Base-by-base conservation (phyloP, 371 early-diverging fungal genomes). In the Haplosporangium sp. region DNA sequence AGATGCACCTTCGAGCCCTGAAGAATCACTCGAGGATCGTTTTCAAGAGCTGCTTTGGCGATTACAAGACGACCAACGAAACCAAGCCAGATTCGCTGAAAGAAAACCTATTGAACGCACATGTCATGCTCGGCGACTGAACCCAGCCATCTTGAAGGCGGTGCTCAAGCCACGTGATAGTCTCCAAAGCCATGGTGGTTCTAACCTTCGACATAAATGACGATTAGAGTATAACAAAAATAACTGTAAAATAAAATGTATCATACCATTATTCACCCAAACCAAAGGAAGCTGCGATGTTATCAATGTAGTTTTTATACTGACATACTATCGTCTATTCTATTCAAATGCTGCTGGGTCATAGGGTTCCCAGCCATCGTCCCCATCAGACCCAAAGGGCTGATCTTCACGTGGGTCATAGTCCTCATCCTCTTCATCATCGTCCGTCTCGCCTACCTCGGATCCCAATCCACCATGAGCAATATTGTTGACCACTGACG, bases 341-440 rank as follows among this genome's bases (percentile, higher is more conserved):
- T 70, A 75, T 43, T 75, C 63, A 54, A 50, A 75, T 3, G 70
- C 70, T 14, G 76, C 66, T 13, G 76, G 76, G 20, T 76, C 77
- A 37, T 76, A 76, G 1, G 71, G 71, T 57, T 70, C 71, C 67
- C 67, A 76, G 1, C 67, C 75, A 41, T 75, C 69, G 36, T 67
- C 67, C 1, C 62, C 73, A 16, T 62, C 67, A 7, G 59, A 40
- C 38, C 72, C 66, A 57, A 65, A 72, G 4, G 69, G 56, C 29
- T 56, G 72, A 10, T 65, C 72, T 23, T 65, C 64, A 10, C 67
- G 61, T 2, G 52, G 62, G 2, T 36, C 47, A 51, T 61, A 59
- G 3, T 73, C 62, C 20, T 68, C 79, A 5, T 80, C 73, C 9
- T 58, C 64, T 9, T 57, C 74, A 36, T 64, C 29, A 29, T 29